Conservation (phyloP, 2,329 filamentous ascomycete genomes). For the Paraconiothyrium sp. region DNA sequence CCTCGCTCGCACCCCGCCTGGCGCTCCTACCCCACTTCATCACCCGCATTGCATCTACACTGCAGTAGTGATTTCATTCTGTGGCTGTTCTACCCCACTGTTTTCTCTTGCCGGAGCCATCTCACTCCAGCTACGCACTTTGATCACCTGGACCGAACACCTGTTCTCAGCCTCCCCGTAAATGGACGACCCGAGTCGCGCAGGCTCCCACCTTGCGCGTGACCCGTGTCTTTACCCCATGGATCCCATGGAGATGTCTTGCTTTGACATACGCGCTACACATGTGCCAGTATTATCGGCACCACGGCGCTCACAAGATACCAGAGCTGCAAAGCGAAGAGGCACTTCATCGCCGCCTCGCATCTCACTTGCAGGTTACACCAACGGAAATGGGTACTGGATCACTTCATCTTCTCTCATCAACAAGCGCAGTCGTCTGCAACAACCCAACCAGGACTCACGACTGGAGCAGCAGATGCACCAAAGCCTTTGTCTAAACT, state of each 20-base stretch:
- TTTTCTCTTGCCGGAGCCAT: slow-evolving; percentile 15
- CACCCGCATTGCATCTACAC: slow-evolving; percentile 28
- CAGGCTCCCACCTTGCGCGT: slow-evolving; percentile 28
- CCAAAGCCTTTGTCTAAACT: slow-evolving; percentile 37
- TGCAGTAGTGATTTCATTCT: slow-evolving; percentile 23
- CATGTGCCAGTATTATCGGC: slow-evolving; percentile 17
- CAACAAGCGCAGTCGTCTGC: slow-evolving; percentile 23
- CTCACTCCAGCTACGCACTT: background rate
- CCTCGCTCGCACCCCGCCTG: slow-evolving; percentile 15
- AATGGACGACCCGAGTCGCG: slow-evolving; percentile 23
- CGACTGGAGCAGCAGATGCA: slow-evolving; percentile 25
- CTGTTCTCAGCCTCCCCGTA: slow-evolving; percentile 18
- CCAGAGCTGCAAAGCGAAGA: slow-evolving; percentile 23
- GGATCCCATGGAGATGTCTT: slow-evolving; percentile 26
- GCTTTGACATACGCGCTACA: slow-evolving; percentile 21
- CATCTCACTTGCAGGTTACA: slow-evolving; percentile 19
- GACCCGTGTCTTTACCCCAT: slow-evolving; percentile 25
- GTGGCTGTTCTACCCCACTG: slow-evolving; percentile 20
- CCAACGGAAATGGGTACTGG: slow-evolving; percentile 24
- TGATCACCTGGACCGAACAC: slow-evolving; percentile 13
- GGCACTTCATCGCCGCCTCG: slow-evolving; percentile 14
- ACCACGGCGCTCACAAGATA: slow-evolving; percentile 14
- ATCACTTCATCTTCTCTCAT: slow-evolving; percentile 20
- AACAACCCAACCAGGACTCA: slow-evolving; percentile 15
- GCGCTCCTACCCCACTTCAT: slow-evolving; percentile 20